These are phyloP conservation scores for Anisogramma anomala DNA, from an alignment of 2,329 filamentous ascomycete genomes.

Conservation along the genomic window DNA sequence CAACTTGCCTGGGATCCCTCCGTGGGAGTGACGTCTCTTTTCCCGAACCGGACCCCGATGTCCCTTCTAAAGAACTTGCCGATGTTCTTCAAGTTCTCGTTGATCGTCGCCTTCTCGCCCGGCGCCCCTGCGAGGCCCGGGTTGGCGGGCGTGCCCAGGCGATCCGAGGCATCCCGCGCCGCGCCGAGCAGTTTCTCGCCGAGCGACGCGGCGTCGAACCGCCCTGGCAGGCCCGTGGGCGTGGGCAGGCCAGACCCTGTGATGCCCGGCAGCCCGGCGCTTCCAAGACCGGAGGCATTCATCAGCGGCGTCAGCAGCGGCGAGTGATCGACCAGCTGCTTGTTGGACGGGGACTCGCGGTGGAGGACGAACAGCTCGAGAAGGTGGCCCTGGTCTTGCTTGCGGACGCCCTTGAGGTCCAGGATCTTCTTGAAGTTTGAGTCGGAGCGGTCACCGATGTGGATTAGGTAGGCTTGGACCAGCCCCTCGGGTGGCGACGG, in stretches of 20 bases:
- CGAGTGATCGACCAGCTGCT: conserved; percentile 58
- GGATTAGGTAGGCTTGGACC: conserved; percentile 94
- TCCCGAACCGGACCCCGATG: conserved; percentile 65
- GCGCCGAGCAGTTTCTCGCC: conserved; percentile 83
- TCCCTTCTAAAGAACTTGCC: conserved; percentile 93
- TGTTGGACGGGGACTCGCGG: conserved; percentile 62
- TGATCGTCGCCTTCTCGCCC: conserved; percentile 59
- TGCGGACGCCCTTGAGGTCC: conserved; percentile 85
- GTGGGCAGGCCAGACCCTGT: conserved; percentile 26
- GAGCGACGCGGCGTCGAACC: conserved; percentile 72
- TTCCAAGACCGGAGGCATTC: conserved; percentile 28
- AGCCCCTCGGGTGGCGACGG: conserved; percentile 84
- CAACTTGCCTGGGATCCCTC: conserved; percentile 14
- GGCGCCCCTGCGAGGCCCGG: conserved; percentile 15
- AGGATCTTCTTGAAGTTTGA: conserved; percentile 93
- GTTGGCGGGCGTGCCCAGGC: conserved; percentile 52
- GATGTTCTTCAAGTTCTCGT: conserved; percentile 90
- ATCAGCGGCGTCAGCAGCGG: conserved; percentile 60
- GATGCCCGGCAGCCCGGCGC: conserved; percentile 24
- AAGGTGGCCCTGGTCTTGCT: conserved; percentile 68
- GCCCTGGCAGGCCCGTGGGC: conserved; percentile 21
- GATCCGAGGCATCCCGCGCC: conserved; percentile 70
- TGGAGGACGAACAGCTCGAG: conserved; percentile 76
- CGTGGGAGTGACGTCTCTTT: conserved; percentile 35
- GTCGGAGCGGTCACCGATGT: conserved; percentile 87